Evolutionary conservation across 2,329 filamentous ascomycete genomes (phyloP).

Genomic region (Chaetomiaceae sp.): DNA sequence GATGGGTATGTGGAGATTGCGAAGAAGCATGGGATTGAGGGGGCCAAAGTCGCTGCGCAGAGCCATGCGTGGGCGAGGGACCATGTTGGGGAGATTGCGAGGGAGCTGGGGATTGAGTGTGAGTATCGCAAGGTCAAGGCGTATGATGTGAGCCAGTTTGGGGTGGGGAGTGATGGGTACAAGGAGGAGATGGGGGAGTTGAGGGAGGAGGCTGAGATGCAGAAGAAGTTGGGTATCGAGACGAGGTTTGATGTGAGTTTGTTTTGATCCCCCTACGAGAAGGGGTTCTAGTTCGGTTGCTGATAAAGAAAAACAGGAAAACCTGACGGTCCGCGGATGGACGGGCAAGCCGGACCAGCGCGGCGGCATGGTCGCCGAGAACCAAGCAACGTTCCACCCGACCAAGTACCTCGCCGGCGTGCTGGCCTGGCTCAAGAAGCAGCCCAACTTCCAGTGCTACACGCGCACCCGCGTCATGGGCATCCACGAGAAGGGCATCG

Average conservation of each 20-base stretch:
- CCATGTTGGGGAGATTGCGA: conserved; percentile 45
- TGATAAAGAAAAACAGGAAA: conserved; percentile 28
- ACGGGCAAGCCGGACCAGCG: conserved; percentile 46
- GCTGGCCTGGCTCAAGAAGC: conserved; percentile 45
- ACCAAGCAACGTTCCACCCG: conserved; percentile 53
- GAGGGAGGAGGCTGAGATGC: conserved; percentile 41
- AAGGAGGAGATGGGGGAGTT: conserved; percentile 41
- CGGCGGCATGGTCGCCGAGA: conserved; percentile 41
- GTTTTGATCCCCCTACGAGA: no score
- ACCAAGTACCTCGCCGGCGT: conserved; percentile 51
- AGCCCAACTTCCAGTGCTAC: conserved; percentile 50
- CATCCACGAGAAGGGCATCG: conserved; percentile 44
- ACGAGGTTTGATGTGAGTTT: conserved; percentile 33
- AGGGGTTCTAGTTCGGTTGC: neutral
- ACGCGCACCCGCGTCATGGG: conserved; percentile 45
- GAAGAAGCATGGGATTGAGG: conserved; percentile 46
- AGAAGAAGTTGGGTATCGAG: conserved; percentile 40
- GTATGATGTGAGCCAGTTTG: conserved; percentile 48
- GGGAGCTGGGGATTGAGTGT: conserved; percentile 48
- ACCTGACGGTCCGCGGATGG: conserved; percentile 48
- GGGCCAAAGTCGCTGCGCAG: conserved; percentile 46
- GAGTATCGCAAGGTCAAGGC: conserved; percentile 48
- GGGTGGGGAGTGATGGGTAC: conserved; percentile 37
- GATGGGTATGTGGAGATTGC: conserved; percentile 48
- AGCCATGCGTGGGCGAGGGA: conserved; percentile 51